A percentile compares a stretch with the other conserved stretches of the same genome.
phyloP scores from a whole-genome alignment of 331 rosid species.

The Erythrophleum ivorense region DNA sequence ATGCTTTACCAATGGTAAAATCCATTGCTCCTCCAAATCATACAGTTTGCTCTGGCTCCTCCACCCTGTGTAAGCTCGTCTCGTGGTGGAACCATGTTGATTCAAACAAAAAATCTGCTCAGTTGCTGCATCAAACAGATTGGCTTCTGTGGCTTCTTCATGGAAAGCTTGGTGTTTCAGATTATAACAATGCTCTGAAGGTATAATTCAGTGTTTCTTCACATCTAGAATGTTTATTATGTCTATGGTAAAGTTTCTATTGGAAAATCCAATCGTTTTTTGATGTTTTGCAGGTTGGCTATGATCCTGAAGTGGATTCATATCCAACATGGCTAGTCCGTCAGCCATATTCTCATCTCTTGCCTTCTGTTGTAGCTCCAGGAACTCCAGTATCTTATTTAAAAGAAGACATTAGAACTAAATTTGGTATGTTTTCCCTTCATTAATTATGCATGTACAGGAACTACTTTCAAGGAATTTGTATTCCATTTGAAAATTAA shows the following conservation, averaged over 20 bases:
- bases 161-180: conserved; percentile 88
- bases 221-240: neutral
- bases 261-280: conserved; percentile 9
- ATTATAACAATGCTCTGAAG: conserved; percentile 93
- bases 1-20: conserved; percentile 76
- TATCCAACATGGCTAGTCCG: conserved; percentile 84
- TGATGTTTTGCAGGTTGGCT: conserved; percentile 75
- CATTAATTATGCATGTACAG: neutral
- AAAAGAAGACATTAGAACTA: conserved; percentile 64
- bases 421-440: conserved; percentile 55
- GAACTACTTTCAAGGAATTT: conserved; percentile 17
- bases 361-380: conserved; percentile 81
- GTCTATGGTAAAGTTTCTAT: neutral
- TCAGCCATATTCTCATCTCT: conserved; percentile 75
- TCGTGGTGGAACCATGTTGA: conserved; percentile 78
- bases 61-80: conserved; percentile 89
- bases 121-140: conserved; percentile 93
- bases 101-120: conserved; percentile 57
- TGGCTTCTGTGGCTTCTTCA: conserved; percentile 98
- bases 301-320: conserved; percentile 92
- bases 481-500: conserved; percentile 11
- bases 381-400: conserved; percentile 78
- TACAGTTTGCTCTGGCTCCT: conserved; percentile 86
- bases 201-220: conserved; percentile 38
- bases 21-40: conserved; percentile 93